These are phyloP conservation scores for Chlamydomonas incerta DNA, from an alignment of 139 green algal species.

Conservation along the genomic window DNA sequence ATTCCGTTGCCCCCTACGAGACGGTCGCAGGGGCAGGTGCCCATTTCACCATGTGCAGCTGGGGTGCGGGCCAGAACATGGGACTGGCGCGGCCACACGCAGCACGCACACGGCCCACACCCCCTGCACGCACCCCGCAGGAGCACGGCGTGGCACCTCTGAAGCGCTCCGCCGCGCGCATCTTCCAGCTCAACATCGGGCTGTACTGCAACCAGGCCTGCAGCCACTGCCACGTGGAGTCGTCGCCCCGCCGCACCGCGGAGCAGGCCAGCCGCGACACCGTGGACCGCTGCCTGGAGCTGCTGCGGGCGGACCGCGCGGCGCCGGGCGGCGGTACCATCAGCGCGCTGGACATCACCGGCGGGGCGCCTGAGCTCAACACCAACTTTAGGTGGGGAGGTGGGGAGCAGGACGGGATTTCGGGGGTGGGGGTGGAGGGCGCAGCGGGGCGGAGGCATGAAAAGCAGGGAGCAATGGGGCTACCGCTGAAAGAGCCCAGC, in stretches of 20 bases:
- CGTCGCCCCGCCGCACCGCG: conserved; percentile 78
- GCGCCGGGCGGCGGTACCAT: conserved; percentile 49
- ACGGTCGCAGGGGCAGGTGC: no score
- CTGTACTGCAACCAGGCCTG: conserved; percentile 99
- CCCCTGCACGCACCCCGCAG: no score
- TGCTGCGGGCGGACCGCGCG: conserved; percentile 63
- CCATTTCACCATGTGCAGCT: no score
- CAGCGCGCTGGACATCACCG: conserved; percentile 92
- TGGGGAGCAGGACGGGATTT: not conserved
- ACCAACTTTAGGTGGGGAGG: conserved; percentile 80
- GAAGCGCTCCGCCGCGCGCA: conserved; percentile 62
- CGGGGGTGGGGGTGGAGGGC: not conserved
- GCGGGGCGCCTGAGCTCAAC: conserved; percentile 94
- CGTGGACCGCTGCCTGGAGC: conserved; percentile 78
- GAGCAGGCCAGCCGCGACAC: conserved; percentile 83
- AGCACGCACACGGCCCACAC: no score
- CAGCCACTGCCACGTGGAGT: conserved; percentile 97
- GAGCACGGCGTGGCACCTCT: conserved; percentile 58
- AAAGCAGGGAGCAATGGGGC: no score
- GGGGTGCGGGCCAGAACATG: no score
- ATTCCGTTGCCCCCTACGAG: no score
- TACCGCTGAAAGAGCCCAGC: no score
- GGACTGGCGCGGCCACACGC: no score
- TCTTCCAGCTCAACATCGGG: conserved; percentile 97
- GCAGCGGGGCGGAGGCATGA: no score